A percentile compares a stretch with the other conserved stretches of the same genome.
phyloP scores from a whole-genome alignment of 2,329 filamentous ascomycete species.

The Sordariomycetes sp. region DNA sequence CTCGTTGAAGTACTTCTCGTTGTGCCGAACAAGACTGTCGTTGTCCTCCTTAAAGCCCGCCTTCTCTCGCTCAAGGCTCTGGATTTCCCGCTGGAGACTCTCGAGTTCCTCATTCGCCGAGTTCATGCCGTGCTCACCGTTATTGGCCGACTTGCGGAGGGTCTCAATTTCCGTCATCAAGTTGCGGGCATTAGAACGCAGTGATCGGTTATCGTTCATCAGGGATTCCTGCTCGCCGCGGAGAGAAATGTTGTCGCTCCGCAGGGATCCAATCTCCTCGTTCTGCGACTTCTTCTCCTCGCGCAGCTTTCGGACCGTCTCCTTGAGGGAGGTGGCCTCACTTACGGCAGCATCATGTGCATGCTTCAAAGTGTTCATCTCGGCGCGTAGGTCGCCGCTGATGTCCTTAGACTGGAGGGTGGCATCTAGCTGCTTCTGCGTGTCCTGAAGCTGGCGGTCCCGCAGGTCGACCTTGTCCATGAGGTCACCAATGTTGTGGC shows the following conservation, averaged over 20 bases:
- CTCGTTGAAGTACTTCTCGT: constrained; percentile 43
- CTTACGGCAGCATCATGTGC: constrained; percentile 19
- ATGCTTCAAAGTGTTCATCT: constrained; percentile 27
- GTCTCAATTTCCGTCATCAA: constrained; percentile 32
- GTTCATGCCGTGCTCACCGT: constrained; percentile 28
- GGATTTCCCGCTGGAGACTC: constrained; percentile 24
- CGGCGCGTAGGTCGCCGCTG: constrained; percentile 27
- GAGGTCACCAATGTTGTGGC: constrained; percentile 42
- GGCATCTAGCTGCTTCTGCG: constrained; percentile 28
- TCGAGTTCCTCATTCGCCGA: constrained; percentile 28
- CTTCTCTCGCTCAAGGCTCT: constrained; percentile 30
- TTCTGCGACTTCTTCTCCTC: constrained; percentile 23
- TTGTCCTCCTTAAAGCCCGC: constrained; percentile 37
- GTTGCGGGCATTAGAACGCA: constrained; percentile 27
- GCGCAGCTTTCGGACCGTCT: constrained; percentile 27
- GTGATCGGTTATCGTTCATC: constrained; percentile 30
- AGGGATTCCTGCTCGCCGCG: constrained; percentile 32
- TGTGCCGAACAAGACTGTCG: constrained; percentile 39
- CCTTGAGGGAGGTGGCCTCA: constrained; percentile 29
- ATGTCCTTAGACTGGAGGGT: constrained; percentile 26
- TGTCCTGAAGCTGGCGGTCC: constrained; percentile 29
- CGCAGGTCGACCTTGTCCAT: constrained; percentile 29
- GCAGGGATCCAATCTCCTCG: constrained; percentile 28
- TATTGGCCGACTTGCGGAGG: constrained; percentile 28
- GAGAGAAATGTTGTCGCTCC: constrained; percentile 27